phyloP scores from a whole-genome alignment of 306 rosid species.

The Sesbania bispinosa region DNA sequence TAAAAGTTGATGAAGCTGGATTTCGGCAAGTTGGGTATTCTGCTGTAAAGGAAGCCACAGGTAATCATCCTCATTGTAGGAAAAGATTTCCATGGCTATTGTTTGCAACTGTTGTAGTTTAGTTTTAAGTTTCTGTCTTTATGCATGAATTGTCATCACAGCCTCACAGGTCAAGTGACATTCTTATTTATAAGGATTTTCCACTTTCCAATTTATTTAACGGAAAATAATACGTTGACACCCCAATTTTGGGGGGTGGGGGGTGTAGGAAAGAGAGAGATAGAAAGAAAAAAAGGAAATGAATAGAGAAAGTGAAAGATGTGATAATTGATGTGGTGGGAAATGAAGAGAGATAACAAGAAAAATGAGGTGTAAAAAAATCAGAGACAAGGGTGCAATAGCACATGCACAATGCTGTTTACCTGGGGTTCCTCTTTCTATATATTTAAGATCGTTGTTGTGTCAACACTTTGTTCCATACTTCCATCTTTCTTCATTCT shows the following conservation, averaged over 20 bases:
- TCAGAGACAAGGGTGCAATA: not conserved
- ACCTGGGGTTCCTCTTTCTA: not conserved
- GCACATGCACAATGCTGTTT: slow-evolving; percentile 1
- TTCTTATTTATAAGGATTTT: not conserved
- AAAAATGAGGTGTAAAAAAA: too few relatives aligned
- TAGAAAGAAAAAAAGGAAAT: too few relatives aligned
- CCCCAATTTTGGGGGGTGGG: too few relatives aligned
- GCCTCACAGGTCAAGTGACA: not conserved
- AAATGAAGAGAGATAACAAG: too few relatives aligned
- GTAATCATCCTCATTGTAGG: slow-evolving; percentile 36
- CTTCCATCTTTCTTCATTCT: not conserved
- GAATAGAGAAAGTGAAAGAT: too few relatives aligned
- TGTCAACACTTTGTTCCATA: slow-evolving; percentile 5
- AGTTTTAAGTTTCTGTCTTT: not conserved
- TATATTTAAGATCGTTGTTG: not conserved
- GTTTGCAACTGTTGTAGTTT: slow-evolving; percentile 15
- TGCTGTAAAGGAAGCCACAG: slow-evolving; percentile 69
- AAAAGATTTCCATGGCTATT: not conserved
- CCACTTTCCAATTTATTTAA: slow-evolving; percentile 1
- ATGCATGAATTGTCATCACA: not conserved
- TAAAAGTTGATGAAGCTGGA: slow-evolving; percentile 36
- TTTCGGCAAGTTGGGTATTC: slow-evolving; percentile 61
- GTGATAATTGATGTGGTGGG: too few relatives aligned
- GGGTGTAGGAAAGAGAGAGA: too few relatives aligned
- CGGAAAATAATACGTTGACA: too few relatives aligned